Percentiles rank a stretch among this genome's conserved stretches.
These are phyloP conservation scores for Aegilops speltoides DNA, from an alignment of 176 grass and related monocot genomes.

Conservation along the genomic window DNA sequence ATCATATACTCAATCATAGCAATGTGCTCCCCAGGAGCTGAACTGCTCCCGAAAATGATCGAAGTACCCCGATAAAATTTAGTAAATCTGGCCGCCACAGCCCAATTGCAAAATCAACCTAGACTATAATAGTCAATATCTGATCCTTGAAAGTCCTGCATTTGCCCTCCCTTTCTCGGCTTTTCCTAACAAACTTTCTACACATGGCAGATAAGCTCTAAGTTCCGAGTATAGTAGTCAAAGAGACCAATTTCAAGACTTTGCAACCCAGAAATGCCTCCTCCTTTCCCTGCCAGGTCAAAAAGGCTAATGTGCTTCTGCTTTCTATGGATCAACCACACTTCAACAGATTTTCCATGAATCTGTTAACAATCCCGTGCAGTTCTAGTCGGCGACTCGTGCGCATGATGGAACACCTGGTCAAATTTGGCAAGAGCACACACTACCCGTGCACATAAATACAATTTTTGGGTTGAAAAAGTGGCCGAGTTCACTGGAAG, in stretches of 20 bases:
- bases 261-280: not conserved
- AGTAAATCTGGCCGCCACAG: not conserved
- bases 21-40: not conserved
- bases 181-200: not conserved
- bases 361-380: not conserved
- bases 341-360: not conserved
- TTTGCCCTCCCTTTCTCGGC: not conserved
- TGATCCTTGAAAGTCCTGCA: slow-evolving; percentile 23
- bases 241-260: slow-evolving; percentile 1
- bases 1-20: not conserved
- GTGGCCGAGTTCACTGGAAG: not conserved
- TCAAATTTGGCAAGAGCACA: not conserved
- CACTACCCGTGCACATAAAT: not conserved
- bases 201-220: not conserved
- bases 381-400: not conserved
- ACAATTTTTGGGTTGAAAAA: not conserved
- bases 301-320: not conserved
- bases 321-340: not conserved
- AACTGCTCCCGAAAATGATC: slow-evolving; percentile 14
- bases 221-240: not conserved
- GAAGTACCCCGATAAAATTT: not conserved
- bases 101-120: not conserved
- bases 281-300: not conserved
- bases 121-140: not conserved
- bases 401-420: not conserved